Evolutionary conservation across 306 rosid genomes (phyloP).

Genomic region (Notholithocarpus densiflorus): DNA sequence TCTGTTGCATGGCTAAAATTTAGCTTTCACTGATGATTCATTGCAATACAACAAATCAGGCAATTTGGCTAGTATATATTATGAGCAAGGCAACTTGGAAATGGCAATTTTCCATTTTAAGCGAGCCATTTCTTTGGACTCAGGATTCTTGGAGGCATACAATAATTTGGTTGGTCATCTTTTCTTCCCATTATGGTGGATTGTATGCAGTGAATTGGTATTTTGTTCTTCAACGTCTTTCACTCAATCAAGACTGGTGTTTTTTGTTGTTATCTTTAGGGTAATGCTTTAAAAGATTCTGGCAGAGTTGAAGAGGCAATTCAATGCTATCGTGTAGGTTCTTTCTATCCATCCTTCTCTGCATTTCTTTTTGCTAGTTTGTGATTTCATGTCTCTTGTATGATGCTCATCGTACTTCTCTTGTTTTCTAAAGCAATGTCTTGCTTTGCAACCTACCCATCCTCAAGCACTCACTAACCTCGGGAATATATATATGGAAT

Average conservation of each 20-base stretch:
- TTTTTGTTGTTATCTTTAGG: conserved; percentile 34
- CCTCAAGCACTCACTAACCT: conserved; percentile 98
- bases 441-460: conserved; percentile 81
- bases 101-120: conserved; percentile 92
- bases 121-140: conserved; percentile 87
- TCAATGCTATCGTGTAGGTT: conserved; percentile 85
- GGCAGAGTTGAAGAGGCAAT: conserved; percentile 96
- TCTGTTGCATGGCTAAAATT: background rate
- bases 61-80: conserved; percentile 85
- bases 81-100: conserved; percentile 93
- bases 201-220: background rate
- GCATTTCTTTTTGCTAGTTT: background rate
- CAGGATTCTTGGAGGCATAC: conserved; percentile 96
- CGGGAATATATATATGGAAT: conserved; percentile 96
- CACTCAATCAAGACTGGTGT: background rate
- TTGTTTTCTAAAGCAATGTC: conserved; percentile 79
- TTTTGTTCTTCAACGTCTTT: background rate
- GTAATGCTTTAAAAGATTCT: conserved; percentile 91
- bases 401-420: conserved; percentile 23
- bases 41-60: conserved; percentile 41
- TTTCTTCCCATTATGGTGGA: background rate
- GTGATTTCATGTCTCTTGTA: background rate
- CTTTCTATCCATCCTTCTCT: background rate
- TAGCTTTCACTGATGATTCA: background rate
- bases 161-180: conserved; percentile 80